Evolutionary conservation across 345 rosid species (phyloP).

Genomic region (Corymbia maculata): DNA sequence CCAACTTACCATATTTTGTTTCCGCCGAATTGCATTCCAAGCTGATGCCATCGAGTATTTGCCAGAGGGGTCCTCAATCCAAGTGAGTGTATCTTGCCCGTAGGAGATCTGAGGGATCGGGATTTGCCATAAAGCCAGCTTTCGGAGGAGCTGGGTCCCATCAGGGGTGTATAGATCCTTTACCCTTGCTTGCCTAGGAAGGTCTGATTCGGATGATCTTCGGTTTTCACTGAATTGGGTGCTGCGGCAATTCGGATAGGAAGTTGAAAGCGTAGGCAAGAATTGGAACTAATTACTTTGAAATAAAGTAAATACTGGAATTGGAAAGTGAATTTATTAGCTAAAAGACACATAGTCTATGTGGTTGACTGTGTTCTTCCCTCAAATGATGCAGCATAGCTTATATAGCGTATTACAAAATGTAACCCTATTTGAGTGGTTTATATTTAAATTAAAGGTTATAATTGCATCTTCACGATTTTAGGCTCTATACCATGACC

Average conservation of each 20-base stretch:
- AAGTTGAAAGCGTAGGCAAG: neutral
- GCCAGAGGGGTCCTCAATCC: no score
- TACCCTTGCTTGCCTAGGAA: no score
- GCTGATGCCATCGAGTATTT: no score
- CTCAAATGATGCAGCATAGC: neutral
- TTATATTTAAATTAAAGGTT: neutral
- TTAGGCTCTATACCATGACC: neutral
- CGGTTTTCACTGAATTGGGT: neutral
- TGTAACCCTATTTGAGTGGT: neutral
- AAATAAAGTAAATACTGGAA: neutral
- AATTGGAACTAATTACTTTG: neutral
- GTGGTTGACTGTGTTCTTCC: neutral
- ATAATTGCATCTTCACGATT: neutral
- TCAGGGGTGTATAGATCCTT: no score
- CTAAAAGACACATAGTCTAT: neutral
- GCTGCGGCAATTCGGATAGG: neutral
- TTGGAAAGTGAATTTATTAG: neutral
- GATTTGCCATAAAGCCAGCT: no score
- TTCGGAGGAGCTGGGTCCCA: no score
- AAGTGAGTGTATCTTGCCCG: no score
- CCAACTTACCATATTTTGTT: no score
- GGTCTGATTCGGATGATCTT: no score
- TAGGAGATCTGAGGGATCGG: no score
- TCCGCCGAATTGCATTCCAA: no score
- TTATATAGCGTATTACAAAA: neutral